A percentile compares a stretch with the other conserved stretches of the same genome.
These are phyloP conservation scores for Termitomyces sp. DNA, from an alignment of 768 basidiomycete genomes.

Conservation along the genomic window DNA sequence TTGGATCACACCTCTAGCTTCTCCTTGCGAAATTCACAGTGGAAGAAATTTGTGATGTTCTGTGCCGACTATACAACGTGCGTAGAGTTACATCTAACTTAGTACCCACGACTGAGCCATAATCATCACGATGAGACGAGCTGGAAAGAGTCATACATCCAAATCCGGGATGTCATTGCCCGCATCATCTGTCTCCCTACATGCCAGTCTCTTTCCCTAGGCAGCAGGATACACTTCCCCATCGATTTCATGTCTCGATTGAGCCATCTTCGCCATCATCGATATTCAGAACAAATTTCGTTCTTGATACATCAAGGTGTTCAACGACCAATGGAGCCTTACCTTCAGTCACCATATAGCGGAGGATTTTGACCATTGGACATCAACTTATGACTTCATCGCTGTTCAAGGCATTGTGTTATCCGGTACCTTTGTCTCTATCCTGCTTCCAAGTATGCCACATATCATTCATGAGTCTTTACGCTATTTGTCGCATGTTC, in stretches of 20 bases:
- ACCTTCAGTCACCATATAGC: background rate
- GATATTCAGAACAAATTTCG: background rate
- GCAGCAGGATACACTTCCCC: background rate
- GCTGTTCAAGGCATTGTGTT: background rate
- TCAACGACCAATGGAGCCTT: background rate
- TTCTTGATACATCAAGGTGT: background rate
- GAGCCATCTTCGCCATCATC: background rate
- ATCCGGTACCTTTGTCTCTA: background rate
- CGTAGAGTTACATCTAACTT: background rate
- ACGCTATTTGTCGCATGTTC: background rate
- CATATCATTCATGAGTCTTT: background rate
- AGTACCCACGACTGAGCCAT: no score
- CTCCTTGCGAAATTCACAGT: background rate
- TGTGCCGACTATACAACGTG: background rate
- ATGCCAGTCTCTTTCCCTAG: background rate
- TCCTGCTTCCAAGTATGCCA: background rate
- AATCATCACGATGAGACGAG: background rate
- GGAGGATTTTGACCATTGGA: background rate
- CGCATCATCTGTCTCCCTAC: background rate
- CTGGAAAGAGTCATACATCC: background rate
- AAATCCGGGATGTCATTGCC: background rate
- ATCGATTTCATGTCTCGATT: background rate
- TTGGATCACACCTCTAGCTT: background rate
- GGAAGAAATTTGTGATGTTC: background rate
- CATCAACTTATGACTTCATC: background rate